These are phyloP conservation scores for Acanthamoeba triangularis DNA, from an alignment of 208 protist genomes.

Conservation along the genomic window DNA sequence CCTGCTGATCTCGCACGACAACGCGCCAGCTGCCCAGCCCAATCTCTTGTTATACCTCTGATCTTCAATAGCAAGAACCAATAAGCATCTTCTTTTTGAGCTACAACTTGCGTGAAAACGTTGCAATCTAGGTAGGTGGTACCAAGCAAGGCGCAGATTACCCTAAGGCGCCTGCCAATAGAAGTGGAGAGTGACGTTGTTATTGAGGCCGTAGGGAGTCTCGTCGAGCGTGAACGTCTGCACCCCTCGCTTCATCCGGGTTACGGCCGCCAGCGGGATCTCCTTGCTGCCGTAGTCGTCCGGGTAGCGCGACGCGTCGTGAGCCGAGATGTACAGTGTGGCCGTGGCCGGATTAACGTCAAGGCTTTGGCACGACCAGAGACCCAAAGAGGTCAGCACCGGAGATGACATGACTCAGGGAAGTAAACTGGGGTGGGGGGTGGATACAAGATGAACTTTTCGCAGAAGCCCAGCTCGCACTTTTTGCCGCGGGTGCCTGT, in stretches of 20 bases:
- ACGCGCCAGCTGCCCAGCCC: no score
- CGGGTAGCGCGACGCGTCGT: neutral
- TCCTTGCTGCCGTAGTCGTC: neutral
- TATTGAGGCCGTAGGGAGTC: neutral
- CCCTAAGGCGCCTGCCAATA: neutral
- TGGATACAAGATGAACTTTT: neutral
- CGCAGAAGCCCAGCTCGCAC: slow-evolving; percentile 1
- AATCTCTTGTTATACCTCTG: no score
- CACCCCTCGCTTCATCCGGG: neutral
- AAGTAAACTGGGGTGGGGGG: neutral
- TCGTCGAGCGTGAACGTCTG: neutral
- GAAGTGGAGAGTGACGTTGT: neutral
- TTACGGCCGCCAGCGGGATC: neutral
- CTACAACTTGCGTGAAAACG: no score
- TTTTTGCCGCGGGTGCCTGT: neutral
- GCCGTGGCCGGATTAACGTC: neutral
- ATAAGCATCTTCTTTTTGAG: no score
- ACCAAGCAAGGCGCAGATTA: no score
- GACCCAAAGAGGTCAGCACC: neutral
- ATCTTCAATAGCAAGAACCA: no score
- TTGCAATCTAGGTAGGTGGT: no score
- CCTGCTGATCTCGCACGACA: no score
- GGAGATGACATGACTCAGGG: neutral
- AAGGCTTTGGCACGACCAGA: neutral
- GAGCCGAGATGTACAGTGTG: neutral